Evolutionary conservation across 176 grass and related monocot species (phyloP).

Genomic region (Stipa capillata): DNA sequence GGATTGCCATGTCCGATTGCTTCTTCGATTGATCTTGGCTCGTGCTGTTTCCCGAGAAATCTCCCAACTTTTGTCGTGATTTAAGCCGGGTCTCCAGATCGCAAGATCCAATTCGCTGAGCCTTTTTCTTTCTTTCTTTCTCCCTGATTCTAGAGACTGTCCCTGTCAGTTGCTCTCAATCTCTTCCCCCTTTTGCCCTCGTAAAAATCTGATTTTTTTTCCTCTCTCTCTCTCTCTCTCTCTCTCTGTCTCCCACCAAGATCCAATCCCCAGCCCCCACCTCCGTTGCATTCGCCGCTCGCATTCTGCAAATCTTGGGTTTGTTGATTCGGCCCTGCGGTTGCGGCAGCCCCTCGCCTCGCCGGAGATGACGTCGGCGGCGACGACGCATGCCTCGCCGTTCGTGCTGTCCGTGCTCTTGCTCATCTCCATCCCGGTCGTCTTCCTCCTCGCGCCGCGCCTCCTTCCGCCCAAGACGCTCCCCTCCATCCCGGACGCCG

Average conservation of each 20-base stretch:
- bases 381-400: conserved; percentile 42
- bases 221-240: too few relatives aligned
- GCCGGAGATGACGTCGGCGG: conserved; percentile 41
- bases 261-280: conserved; percentile 25
- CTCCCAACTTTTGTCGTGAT: neutral
- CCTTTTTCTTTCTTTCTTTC: neutral
- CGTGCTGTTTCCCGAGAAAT: neutral
- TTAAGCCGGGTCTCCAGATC: neutral
- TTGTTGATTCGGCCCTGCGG: neutral
- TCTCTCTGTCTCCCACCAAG: conserved; percentile 9
- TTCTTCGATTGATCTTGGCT: neutral
- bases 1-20: neutral
- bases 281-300: conserved; percentile 8
- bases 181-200: neutral
- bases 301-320: neutral
- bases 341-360: neutral
- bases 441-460: conserved; percentile 72
- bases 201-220: conserved; percentile 9
- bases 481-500: conserved; percentile 71
- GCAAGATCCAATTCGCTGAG: conserved; percentile 33
- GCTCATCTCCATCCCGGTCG: conserved; percentile 53
- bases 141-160: conserved; percentile 22
- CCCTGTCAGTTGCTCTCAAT: conserved; percentile 32
- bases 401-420: conserved; percentile 60
- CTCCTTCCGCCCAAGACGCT: conserved; percentile 78